These are phyloP conservation scores for Chrysophaeum taylorii DNA, from an alignment of 352 stramenopile species.

Conservation along the genomic window DNA sequence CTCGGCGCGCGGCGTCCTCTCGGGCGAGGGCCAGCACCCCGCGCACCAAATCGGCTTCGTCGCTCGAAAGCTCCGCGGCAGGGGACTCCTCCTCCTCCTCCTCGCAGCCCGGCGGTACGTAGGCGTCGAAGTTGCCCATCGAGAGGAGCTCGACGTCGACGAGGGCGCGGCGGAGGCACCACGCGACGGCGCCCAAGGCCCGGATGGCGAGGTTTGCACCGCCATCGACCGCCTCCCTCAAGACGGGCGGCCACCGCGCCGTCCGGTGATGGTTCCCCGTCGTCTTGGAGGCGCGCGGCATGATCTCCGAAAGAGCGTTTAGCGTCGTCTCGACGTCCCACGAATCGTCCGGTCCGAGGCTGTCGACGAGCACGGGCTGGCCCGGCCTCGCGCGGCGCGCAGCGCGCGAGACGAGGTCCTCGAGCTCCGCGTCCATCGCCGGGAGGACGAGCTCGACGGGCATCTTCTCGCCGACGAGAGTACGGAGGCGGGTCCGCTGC, in stretches of 20 bases:
- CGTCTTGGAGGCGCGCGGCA: constrained; percentile 25
- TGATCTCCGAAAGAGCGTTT: constrained; percentile 57
- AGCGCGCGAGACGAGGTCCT: constrained; percentile 33
- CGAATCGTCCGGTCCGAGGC: constrained; percentile 61
- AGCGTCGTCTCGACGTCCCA: constrained; percentile 76
- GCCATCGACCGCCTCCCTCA: constrained; percentile 50
- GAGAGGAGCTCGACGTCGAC: constrained; percentile 69
- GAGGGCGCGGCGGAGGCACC: constrained; percentile 55
- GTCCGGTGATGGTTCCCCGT: constrained; percentile 22
- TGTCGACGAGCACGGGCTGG: constrained; percentile 28
- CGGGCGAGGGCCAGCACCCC: constrained; percentile 53
- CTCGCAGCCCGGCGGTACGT: constrained; percentile 54
- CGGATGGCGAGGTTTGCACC: constrained; percentile 46
- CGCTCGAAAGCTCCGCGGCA: too few relatives aligned
- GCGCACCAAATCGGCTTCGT: constrained; percentile 46
- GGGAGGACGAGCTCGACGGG: constrained; percentile 38
- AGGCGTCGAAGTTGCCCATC: constrained; percentile 61
- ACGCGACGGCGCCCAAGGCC: constrained; percentile 57
- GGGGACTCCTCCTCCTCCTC: too few relatives aligned
- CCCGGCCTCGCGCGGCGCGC: constrained; percentile 15
- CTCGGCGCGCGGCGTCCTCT: constrained; percentile 37
- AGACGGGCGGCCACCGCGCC: constrained; percentile 49
- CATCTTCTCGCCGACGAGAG: constrained; percentile 64
- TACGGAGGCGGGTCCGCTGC: constrained; percentile 85
- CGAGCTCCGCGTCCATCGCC: constrained; percentile 15